phyloP scores from a whole-genome alignment of 1,284 basidiomycete species.

The Stereum hirsutum region DNA sequence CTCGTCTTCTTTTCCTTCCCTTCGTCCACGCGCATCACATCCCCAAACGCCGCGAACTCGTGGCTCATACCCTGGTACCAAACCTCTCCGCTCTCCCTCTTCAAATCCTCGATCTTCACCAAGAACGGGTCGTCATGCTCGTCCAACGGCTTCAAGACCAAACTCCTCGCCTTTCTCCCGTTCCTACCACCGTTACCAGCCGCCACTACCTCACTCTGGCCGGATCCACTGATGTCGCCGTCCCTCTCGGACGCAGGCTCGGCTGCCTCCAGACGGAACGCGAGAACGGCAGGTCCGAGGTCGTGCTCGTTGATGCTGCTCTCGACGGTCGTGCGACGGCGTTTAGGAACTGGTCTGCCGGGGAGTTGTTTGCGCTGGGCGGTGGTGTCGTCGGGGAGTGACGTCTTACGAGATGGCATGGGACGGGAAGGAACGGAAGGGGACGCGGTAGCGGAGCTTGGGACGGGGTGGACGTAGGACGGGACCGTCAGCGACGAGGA shows the following conservation, averaged over 20 bases:
- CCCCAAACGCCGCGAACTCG: slow-evolving; percentile 6
- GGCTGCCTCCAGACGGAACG: not conserved
- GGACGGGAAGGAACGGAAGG: slow-evolving; percentile 1
- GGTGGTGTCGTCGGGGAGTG: no score
- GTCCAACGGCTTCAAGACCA: slow-evolving; percentile 12
- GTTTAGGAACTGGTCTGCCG: no score
- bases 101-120: slow-evolving; percentile 11
- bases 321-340: slow-evolving; percentile 1
- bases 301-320: not conserved
- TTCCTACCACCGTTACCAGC: no score
- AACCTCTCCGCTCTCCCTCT: slow-evolving; percentile 9
- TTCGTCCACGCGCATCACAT: no score
- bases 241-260: no score
- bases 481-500: not conserved
- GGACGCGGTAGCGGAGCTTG: not conserved
- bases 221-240: not conserved
- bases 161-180: no score
- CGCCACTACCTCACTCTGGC: no score
- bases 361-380: no score
- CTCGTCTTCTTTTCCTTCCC: no score
- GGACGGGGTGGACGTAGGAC: not conserved
- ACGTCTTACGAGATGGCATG: no score
- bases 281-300: not conserved
- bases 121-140: slow-evolving; percentile 13
- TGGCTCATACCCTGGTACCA: slow-evolving; percentile 11